Base-by-base conservation (phyloP, 108 stramenopile genomes). In the Cylindrotheca fusiformis region DNA sequence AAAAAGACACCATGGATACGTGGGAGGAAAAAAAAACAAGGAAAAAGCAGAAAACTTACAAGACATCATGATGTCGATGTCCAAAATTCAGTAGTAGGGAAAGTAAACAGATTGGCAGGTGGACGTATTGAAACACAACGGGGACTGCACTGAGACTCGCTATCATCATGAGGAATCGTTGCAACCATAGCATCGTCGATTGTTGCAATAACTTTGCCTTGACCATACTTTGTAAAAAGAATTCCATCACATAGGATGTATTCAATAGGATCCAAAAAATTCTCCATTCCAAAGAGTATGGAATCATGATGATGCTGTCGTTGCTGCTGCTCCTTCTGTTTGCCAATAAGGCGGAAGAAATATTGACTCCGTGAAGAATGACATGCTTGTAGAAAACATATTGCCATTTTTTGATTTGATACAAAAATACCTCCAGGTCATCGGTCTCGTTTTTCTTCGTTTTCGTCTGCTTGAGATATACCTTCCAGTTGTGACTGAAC, bases 331-430 rank as follows among this genome's bases (percentile, higher is more conserved):
- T 46, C 31, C 32, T 61, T 59, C 50, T 21, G n/a, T 22, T 45
- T 2, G 50, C 21, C 0, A 24, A 14, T 5, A 65, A 26, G 3
- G 76, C 85, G 33, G 80, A 32, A 3, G 84, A 83, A 1, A 89
- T 70, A 57, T 91, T 89, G 20, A 94, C 27, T 18, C 93, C 93
- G 55, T 94, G 93, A 46, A 89, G 63, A 32, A 94, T 69, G 33
- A 78, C 75, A 52, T 94, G 89, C 51, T 94, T 94, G 75, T 94
- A 94, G 48, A 94, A 89, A 2, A 94, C 27, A 55, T 94, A 94
- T 63, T 94, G 93, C 44, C 67, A 68, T 59, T 94, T 94, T 47
- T 91, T 94, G 69, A 91, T 76, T n/a, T 71, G 84, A 74, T 94
- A 94, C 70, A 94, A 44, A 17, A 71, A 33, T 0, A 61, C 52